phyloP scores from a whole-genome alignment of 306 rosid genomes.

The Calophaca sinica region DNA sequence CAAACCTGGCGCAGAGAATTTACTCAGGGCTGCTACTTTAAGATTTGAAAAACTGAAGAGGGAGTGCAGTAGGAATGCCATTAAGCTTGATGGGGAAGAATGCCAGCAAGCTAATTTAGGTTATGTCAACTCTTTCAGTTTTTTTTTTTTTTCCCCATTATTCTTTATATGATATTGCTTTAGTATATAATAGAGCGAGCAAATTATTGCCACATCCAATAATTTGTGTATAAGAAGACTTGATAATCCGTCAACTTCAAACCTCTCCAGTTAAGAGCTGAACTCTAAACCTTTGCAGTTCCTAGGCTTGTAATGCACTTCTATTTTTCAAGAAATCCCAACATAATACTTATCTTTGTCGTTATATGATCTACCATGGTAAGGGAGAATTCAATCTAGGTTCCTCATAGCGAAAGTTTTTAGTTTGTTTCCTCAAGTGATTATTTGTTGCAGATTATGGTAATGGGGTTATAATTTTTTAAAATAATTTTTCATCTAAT shows the following conservation, averaged over 20 bases:
- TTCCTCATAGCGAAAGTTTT: constrained; percentile 8
- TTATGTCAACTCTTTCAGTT: constrained; percentile 31
- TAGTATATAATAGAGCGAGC: constrained; percentile 7
- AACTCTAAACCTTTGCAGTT: constrained; percentile 22
- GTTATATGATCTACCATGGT: constrained; percentile 3
- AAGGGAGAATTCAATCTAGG: constrained; percentile 18
- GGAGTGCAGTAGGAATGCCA: constrained; percentile 53
- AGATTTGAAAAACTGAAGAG: constrained; percentile 77
- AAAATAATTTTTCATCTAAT: constrained; percentile 25
- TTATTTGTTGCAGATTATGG: constrained; percentile 1
- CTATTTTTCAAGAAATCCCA: constrained; percentile 14
- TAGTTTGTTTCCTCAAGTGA: constrained; percentile 27
- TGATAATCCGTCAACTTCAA: constrained; percentile 34
- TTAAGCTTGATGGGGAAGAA: constrained; percentile 57
- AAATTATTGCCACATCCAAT: constrained; percentile 15
- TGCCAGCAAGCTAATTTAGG: constrained; percentile 66
- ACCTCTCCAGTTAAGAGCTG: constrained; percentile 7
- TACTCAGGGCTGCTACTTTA: constrained; percentile 72
- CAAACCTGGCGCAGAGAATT: constrained; percentile 63
- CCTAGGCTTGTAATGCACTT: constrained; percentile 21
- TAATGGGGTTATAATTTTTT: neutral
- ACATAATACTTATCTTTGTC: constrained; percentile 1
- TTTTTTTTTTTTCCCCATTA: neutral
- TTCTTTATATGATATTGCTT: constrained; percentile 35
- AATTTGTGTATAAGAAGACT: constrained; percentile 6